phyloP scores from a whole-genome alignment of 495 filamentous ascomycete species.

The Penicillium desertorum region DNA sequence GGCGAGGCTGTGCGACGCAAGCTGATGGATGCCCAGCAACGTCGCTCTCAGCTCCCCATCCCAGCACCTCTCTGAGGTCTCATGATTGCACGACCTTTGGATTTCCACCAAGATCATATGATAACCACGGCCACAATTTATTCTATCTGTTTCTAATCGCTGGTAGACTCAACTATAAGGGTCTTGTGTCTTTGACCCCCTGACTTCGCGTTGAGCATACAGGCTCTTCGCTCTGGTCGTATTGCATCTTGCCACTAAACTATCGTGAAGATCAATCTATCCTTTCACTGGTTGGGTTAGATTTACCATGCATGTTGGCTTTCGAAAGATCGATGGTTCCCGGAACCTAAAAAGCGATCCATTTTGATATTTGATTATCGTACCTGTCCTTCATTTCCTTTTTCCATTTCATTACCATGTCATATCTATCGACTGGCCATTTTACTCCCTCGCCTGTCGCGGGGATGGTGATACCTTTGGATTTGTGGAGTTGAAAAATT shows the following conservation, averaged over 20 bases:
- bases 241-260: background rate
- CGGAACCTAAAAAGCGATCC: constrained; percentile 21
- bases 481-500: constrained; percentile 19
- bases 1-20: constrained; percentile 50
- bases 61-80: constrained; percentile 4
- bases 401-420: constrained; percentile 10
- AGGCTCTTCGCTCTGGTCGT: constrained; percentile 5
- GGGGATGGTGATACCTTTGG: constrained; percentile 24
- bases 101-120: constrained; percentile 25
- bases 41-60: constrained; percentile 7
- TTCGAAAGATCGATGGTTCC: constrained; percentile 20
- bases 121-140: constrained; percentile 30
- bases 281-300: background rate
- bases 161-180: constrained; percentile 29
- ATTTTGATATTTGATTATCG: constrained; percentile 17
- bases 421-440: constrained; percentile 13
- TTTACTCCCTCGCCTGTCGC: constrained; percentile 6
- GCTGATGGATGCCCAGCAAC: constrained; percentile 45
- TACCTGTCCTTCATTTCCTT: constrained; percentile 12
- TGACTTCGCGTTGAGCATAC: background rate
- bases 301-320: constrained; percentile 4
- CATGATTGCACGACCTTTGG: constrained; percentile 31
- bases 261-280: background rate
- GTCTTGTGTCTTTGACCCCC: background rate
- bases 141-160: constrained; percentile 23